Conservation (phyloP, 1,139 yeast genomes). For the Diutina ranongensis region DNA sequence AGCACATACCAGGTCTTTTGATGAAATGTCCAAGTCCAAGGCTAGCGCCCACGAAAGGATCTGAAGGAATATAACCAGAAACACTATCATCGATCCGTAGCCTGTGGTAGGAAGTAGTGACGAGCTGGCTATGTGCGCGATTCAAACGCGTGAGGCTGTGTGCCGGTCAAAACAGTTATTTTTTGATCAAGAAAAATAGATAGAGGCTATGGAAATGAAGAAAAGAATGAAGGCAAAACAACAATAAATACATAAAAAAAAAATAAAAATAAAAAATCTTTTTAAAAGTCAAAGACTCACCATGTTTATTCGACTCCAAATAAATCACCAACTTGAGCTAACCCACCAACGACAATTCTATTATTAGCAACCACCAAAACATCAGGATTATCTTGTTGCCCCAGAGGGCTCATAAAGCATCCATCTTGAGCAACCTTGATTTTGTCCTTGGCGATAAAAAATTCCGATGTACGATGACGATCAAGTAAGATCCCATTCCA, state of each 20-base stretch:
- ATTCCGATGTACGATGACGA: slow-evolving; percentile 20
- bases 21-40: slow-evolving; percentile 5
- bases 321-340: background rate
- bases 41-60: background rate
- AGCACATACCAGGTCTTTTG: slow-evolving; percentile 28
- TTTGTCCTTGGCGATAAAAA: slow-evolving; percentile 10
- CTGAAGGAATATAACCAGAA: background rate
- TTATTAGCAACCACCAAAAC: slow-evolving; percentile 5
- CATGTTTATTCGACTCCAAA: slow-evolving; percentile 35
- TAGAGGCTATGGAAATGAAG: too few species aligned
- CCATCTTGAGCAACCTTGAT: slow-evolving; percentile 3
- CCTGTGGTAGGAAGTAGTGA: too few species aligned
- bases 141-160: too few species aligned
- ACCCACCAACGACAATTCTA: background rate
- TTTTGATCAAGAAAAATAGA: too few species aligned
- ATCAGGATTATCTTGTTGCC: background rate
- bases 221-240: too few species aligned
- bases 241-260: too few species aligned
- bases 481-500: slow-evolving; percentile 51
- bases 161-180: background rate
- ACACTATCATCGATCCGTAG: background rate
- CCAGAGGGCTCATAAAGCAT: background rate
- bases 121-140: background rate
- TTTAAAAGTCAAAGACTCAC: slow-evolving; percentile 42
- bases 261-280: too few species aligned